Percentiles rank a stretch among this genome's conserved stretches.
These are phyloP conservation scores for Parafenestella ontariensis DNA, from an alignment of 2,329 filamentous ascomycete species.

Conservation along the genomic window DNA sequence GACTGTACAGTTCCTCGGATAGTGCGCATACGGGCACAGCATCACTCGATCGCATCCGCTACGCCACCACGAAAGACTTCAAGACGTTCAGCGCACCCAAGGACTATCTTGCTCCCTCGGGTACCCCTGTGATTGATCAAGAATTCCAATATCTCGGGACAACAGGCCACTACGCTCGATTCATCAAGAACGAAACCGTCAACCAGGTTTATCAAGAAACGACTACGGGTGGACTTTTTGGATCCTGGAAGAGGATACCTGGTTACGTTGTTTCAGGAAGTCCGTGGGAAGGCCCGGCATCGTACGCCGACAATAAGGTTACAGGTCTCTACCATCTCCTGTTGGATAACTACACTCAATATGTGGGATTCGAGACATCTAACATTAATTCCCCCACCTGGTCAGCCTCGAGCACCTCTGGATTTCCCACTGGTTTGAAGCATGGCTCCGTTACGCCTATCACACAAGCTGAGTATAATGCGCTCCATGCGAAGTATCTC, in stretches of 20 bases:
- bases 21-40: conserved; percentile 10
- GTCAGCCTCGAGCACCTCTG: conserved; percentile 3
- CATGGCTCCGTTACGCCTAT: conserved; percentile 11
- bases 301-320: conserved; percentile 12
- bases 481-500: conserved; percentile 5
- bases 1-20: conserved; percentile 6
- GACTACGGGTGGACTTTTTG: conserved; percentile 10
- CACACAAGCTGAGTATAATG: conserved; percentile 12
- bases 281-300: conserved; percentile 17
- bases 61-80: conserved; percentile 18
- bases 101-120: background rate
- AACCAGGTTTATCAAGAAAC: conserved; percentile 17
- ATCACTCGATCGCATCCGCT: conserved; percentile 11
- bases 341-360: conserved; percentile 8
- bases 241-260: conserved; percentile 7
- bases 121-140: conserved; percentile 15
- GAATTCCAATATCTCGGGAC: conserved; percentile 18
- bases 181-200: conserved; percentile 14
- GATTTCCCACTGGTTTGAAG: conserved; percentile 13
- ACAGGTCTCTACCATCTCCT: conserved; percentile 12
- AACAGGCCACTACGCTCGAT: conserved; percentile 13
- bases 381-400: conserved; percentile 6
- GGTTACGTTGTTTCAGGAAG: background rate
- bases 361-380: conserved; percentile 11
- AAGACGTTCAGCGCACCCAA: conserved; percentile 1